These are phyloP conservation scores for Lactarius hatsudake DNA, from an alignment of 768 basidiomycete genomes.

Conservation along the genomic window DNA sequence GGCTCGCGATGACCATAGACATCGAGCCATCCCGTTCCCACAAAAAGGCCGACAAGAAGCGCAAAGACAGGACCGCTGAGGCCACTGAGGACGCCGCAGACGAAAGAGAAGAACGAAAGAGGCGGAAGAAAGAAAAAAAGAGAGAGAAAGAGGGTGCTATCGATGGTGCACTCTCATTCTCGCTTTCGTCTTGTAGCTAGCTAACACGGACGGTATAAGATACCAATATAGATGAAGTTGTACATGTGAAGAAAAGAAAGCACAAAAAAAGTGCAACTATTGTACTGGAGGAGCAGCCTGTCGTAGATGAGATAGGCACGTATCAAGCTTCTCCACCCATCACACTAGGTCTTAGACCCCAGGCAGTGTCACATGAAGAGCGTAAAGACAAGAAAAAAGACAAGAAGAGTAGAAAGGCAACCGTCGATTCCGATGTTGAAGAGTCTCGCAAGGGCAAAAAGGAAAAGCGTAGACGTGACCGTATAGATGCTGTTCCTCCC, in stretches of 20 bases:
- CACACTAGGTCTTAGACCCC: neutral
- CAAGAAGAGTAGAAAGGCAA: constrained; percentile 29
- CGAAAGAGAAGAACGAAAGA: neutral
- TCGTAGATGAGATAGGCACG: neutral
- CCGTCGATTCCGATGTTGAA: neutral
- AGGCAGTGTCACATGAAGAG: neutral
- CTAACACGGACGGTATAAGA: constrained; percentile 1
- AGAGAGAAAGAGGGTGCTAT: constrained; percentile 3
- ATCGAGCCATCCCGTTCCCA: neutral
- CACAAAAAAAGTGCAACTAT: neutral
- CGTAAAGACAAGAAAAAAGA: constrained; percentile 25
- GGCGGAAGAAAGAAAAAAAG: constrained; percentile 1
- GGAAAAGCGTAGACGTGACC: constrained; percentile 37
- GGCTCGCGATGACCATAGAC: constrained; percentile 11
- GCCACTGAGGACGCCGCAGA: neutral
- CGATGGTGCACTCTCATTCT: neutral
- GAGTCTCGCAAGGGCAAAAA: constrained; percentile 32
- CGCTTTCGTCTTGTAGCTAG: neutral
- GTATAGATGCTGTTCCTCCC: constrained; percentile 27
- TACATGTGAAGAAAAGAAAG: constrained; percentile 8
- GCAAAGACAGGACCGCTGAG: neutral
- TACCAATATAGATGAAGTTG: neutral
- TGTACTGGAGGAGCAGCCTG: neutral
- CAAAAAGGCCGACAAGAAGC: constrained; percentile 5
- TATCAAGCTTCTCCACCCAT: neutral